phyloP scores from a whole-genome alignment of 352 stramenopile species.

The Phytopythium litorale region DNA sequence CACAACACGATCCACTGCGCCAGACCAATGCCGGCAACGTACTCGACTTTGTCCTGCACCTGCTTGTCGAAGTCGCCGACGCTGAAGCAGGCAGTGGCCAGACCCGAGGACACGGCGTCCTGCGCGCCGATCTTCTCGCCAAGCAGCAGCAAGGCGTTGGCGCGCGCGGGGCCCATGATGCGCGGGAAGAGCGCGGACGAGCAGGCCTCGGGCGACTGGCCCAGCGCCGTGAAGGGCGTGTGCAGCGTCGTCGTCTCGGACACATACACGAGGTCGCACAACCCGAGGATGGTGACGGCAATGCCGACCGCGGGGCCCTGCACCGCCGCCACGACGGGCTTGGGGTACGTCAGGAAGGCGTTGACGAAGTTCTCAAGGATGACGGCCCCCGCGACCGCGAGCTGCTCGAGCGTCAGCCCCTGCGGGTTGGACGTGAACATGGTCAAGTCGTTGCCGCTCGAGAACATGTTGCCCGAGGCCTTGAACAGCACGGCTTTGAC shows the following conservation, averaged over 20 bases:
- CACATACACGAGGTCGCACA: slow-evolving; percentile 90
- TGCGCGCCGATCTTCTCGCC: slow-evolving; percentile 79
- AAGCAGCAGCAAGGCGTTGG: slow-evolving; percentile 88
- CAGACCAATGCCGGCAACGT: slow-evolving; percentile 15
- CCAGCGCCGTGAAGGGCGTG: slow-evolving; percentile 90
- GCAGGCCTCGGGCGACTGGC: slow-evolving; percentile 89
- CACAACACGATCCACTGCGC: not conserved
- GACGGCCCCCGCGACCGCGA: slow-evolving; percentile 51
- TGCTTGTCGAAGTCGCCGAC: slow-evolving; percentile 60
- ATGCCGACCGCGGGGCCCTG: slow-evolving; percentile 91
- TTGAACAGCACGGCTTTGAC: slow-evolving; percentile 88
- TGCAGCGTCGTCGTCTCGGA: slow-evolving; percentile 86
- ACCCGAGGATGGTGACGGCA: slow-evolving; percentile 79
- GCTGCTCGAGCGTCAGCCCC: slow-evolving; percentile 48
- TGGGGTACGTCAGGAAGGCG: slow-evolving; percentile 85
- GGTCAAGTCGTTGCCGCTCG: slow-evolving; percentile 84
- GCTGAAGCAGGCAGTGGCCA: slow-evolving; percentile 52
- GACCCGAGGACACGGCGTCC: slow-evolving; percentile 36
- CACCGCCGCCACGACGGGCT: slow-evolving; percentile 87
- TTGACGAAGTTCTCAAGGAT: slow-evolving; percentile 66
- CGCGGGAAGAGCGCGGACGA: slow-evolving; percentile 82
- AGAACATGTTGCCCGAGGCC: slow-evolving; percentile 85
- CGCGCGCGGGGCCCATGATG: slow-evolving; percentile 81
- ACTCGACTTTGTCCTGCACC: slow-evolving; percentile 58
- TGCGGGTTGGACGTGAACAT: slow-evolving; percentile 67